These are phyloP conservation scores for Talaromyces sp. DNA, from an alignment of 2,329 filamentous ascomycete genomes.

Conservation along the genomic window DNA sequence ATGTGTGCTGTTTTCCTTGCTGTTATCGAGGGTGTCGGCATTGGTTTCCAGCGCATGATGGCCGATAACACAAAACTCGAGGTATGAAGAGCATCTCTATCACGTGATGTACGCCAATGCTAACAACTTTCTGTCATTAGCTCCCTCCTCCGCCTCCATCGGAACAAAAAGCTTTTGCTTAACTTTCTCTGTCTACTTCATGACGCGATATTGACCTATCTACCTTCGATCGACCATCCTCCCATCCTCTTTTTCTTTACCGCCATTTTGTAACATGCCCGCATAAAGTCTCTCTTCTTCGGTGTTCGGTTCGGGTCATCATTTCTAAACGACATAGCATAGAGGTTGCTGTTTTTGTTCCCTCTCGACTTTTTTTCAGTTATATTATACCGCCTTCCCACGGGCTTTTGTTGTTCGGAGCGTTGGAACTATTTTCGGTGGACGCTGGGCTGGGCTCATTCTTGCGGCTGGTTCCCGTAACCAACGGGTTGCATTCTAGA, in stretches of 20 bases:
- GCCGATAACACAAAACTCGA: slow-evolving; percentile 83
- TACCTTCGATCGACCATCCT: slow-evolving; percentile 19
- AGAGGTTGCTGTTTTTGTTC: slow-evolving; percentile 29
- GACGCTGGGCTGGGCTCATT: slow-evolving; percentile 26
- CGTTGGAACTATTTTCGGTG: slow-evolving; percentile 22
- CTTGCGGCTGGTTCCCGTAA: slow-evolving; percentile 4
- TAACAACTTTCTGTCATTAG: slow-evolving; percentile 20
- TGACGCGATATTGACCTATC: slow-evolving; percentile 9
- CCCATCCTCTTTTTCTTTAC: slow-evolving; percentile 16
- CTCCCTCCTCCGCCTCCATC: slow-evolving; percentile 38
- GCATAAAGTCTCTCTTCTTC: slow-evolving; percentile 34
- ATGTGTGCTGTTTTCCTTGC: slow-evolving; percentile 91
- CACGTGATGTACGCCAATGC: not conserved
- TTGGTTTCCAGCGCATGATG: slow-evolving; percentile 93
- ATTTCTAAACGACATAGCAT: slow-evolving; percentile 35
- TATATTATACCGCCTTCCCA: slow-evolving; percentile 23
- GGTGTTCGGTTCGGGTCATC: slow-evolving; percentile 37
- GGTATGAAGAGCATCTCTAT: slow-evolving; percentile 42
- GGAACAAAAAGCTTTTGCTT: slow-evolving; percentile 37
- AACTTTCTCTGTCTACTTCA: slow-evolving; percentile 19
- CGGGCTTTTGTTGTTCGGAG: slow-evolving; percentile 4
- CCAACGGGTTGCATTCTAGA: not conserved
- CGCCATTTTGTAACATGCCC: slow-evolving; percentile 21
- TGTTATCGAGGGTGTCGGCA: slow-evolving; percentile 96
- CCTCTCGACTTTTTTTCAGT: slow-evolving; percentile 23